These are phyloP conservation scores for Tetrahymena thermophila DNA, from an alignment of 73 alveolate species.

Conservation along the genomic window DNA sequence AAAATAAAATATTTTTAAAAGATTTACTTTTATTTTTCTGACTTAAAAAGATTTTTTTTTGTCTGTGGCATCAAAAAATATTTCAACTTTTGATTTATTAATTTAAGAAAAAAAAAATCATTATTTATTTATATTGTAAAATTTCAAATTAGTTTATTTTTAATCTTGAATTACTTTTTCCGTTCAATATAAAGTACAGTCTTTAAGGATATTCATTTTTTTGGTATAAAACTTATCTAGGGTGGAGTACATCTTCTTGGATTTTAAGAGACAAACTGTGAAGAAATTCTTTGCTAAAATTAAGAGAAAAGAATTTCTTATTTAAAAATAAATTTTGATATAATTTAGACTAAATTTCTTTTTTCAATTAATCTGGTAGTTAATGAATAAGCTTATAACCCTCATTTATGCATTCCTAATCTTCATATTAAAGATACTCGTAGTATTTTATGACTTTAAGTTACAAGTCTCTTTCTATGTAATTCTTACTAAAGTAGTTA, in stretches of 20 bases:
- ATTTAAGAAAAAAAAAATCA: neutral
- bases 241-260: neutral
- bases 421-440: neutral
- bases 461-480: neutral
- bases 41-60: neutral
- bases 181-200: neutral
- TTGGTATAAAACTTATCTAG: neutral
- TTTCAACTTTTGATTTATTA: neutral
- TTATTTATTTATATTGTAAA: too few species aligned
- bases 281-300: neutral
- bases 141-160: too few species aligned
- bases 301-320: neutral
- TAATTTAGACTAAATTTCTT: neutral
- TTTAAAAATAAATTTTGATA: neutral
- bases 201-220: neutral
- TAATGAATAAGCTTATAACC: neutral
- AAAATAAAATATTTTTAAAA: neutral
- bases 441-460: neutral
- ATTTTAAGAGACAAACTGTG: neutral
- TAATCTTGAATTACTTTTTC: neutral
- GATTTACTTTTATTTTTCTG: neutral
- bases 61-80: neutral
- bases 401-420: neutral
- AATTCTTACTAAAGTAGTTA: neutral
- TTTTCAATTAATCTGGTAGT: neutral